Evolutionary conservation across 2,329 filamentous ascomycete genomes (phyloP).

Genomic region (Pseudocercospora crystallina): DNA sequence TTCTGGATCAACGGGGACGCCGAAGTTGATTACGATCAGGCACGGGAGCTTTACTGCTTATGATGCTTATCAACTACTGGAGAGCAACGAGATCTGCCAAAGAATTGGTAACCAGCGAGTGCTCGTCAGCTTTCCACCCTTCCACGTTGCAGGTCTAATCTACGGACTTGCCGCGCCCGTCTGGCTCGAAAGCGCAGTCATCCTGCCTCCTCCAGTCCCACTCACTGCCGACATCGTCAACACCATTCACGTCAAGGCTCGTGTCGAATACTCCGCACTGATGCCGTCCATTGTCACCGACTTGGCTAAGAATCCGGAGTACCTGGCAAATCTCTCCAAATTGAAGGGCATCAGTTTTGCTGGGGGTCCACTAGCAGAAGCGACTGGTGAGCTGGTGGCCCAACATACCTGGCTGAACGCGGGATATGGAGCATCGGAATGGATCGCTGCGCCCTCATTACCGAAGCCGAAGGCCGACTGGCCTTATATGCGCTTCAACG

Average conservation of each 20-base stretch:
- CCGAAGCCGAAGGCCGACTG: neutral
- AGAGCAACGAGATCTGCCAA: neutral
- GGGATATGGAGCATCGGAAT: constrained; percentile 2
- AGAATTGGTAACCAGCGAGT: constrained; percentile 3
- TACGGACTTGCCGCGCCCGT: neutral
- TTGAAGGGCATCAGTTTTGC: constrained; percentile 9
- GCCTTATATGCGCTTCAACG: constrained; percentile 13
- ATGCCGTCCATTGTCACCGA: constrained; percentile 15
- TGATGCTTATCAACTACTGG: constrained; percentile 6
- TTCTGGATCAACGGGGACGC: constrained; percentile 15
- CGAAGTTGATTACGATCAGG: constrained; percentile 15
- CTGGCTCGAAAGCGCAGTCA: constrained; percentile 8
- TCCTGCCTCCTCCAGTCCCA: constrained; percentile 6
- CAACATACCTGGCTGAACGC: neutral
- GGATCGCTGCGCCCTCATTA: neutral
- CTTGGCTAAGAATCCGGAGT: constrained; percentile 4
- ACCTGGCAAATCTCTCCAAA: constrained; percentile 4
- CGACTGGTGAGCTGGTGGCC: constrained; percentile 6
- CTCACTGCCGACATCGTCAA: constrained; percentile 7
- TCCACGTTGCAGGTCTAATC: constrained; percentile 16
- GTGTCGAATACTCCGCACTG: constrained; percentile 1
- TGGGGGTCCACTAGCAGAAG: constrained; percentile 13
- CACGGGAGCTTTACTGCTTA: constrained; percentile 13
- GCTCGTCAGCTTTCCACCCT: constrained; percentile 10
- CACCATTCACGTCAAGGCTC: constrained; percentile 3